phyloP scores from a whole-genome alignment of 129 eudicot species.

The Erigeron canadensis region DNA sequence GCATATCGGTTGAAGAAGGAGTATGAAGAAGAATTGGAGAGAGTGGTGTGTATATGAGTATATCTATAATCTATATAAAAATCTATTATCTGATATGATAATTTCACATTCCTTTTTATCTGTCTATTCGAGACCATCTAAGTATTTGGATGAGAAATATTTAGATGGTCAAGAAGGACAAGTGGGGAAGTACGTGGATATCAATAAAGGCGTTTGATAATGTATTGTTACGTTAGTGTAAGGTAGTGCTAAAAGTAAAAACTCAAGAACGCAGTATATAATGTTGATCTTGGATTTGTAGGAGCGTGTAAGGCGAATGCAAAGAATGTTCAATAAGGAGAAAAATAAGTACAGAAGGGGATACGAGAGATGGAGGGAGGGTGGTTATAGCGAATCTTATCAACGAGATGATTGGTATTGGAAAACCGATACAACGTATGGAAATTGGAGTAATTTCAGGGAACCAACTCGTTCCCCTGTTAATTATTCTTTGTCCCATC shows the following conservation, averaged over 20 bases:
- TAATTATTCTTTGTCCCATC: constrained; percentile 68
- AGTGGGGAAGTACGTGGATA: no score
- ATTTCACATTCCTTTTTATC: no score
- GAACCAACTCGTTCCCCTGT: constrained; percentile 43
- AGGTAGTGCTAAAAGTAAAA: no score
- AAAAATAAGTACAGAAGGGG: constrained; percentile 64
- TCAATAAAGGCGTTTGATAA: not conserved
- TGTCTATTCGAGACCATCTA: no score
- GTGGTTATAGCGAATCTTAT: constrained; percentile 56
- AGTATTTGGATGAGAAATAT: no score
- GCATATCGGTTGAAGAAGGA: constrained; percentile 86
- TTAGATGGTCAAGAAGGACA: no score
- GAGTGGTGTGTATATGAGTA: constrained; percentile 70
- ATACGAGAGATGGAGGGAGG: constrained; percentile 79
- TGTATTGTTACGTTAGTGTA: not conserved
- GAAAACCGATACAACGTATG: constrained; percentile 56
- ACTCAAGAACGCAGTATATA: not conserved
- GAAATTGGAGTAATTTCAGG: constrained; percentile 42
- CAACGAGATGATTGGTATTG: constrained; percentile 91
- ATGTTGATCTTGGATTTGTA: constrained; percentile 14
- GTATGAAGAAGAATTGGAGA: constrained; percentile 89
- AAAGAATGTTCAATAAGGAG: constrained; percentile 83
- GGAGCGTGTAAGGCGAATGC: constrained; percentile 96
- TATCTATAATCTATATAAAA: not conserved
- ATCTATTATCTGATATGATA: no score